These are phyloP conservation scores for Fennellomyces sp. DNA, from an alignment of 371 early-diverging fungal genomes.

Conservation along the genomic window DNA sequence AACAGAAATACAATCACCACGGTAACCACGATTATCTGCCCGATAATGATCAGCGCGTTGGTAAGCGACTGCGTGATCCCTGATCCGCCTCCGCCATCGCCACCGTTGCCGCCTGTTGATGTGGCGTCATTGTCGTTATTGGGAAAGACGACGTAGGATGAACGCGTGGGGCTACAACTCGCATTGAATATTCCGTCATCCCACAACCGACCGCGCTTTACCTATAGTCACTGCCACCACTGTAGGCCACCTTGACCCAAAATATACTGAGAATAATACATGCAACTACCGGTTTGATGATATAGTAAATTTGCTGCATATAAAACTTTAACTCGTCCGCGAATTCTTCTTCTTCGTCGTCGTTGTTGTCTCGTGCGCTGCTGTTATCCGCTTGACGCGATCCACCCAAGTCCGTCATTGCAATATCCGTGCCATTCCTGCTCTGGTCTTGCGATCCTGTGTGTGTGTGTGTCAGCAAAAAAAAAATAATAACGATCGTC, in stretches of 20 bases:
- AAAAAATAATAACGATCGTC: not conserved
- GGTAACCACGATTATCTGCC: constrained; percentile 80
- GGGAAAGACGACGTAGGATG: constrained; percentile 44
- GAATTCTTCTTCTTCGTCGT: constrained; percentile 37
- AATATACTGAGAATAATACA: constrained; percentile 80
- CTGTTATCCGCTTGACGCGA: not conserved
- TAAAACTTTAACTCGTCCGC: constrained; percentile 75
- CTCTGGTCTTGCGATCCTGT: not conserved
- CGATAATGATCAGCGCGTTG: constrained; percentile 76
- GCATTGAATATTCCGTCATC: not conserved
- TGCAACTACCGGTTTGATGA: constrained; percentile 78
- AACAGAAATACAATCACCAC: constrained; percentile 77
- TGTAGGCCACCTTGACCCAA: constrained; percentile 81
- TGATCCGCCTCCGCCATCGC: constrained; percentile 4
- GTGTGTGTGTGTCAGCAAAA: not conserved
- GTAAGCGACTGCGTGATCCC: constrained; percentile 46
- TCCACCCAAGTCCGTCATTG: constrained; percentile 7
- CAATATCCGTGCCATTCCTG: constrained; percentile 5
- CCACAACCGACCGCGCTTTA: constrained; percentile 19
- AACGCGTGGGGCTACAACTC: constrained; percentile 47
- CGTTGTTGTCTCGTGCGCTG: constrained; percentile 11
- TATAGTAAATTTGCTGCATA: constrained; percentile 77
- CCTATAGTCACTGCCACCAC: constrained; percentile 60
- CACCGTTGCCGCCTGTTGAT: not conserved
- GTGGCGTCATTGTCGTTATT: constrained; percentile 7